Evolutionary conservation across 306 rosid genomes (phyloP).

Genomic region (Trifolium pratense): DNA sequence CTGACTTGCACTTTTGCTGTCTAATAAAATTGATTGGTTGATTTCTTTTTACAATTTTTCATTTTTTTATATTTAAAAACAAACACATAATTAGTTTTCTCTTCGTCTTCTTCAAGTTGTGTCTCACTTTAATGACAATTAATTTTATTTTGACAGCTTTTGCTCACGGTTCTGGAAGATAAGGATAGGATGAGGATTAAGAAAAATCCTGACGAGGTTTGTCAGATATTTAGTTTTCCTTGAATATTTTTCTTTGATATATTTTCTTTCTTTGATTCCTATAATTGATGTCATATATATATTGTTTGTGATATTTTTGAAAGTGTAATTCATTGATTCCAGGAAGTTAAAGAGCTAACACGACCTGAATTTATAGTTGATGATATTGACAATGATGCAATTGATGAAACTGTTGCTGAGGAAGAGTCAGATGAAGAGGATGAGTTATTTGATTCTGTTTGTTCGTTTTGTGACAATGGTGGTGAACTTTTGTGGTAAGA

Average conservation of each 20-base stretch:
- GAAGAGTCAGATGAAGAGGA: conserved; percentile 70
- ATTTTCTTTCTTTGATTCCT: neutral
- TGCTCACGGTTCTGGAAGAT: conserved; percentile 54
- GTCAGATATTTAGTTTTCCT: conserved; percentile 35
- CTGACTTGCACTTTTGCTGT: conserved; percentile 14
- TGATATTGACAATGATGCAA: conserved; percentile 49
- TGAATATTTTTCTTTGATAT: conserved; percentile 9
- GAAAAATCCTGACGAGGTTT: conserved; percentile 66
- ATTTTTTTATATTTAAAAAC: neutral
- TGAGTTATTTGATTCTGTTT: conserved; percentile 78
- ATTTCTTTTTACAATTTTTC: conserved; percentile 25
- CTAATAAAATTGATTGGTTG: neutral
- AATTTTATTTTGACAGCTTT: conserved; percentile 66
- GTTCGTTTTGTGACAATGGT: conserved; percentile 92
- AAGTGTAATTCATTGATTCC: conserved; percentile 39
- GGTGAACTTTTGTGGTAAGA: conserved; percentile 74
- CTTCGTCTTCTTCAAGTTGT: conserved; percentile 1
- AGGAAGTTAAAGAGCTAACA: conserved; percentile 63
- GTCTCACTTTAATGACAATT: conserved; percentile 28
- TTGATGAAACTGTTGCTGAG: conserved; percentile 46
- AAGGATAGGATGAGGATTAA: conserved; percentile 53
- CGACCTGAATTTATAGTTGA: conserved; percentile 76
- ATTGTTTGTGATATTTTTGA: conserved; percentile 30
- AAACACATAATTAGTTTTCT: neutral
- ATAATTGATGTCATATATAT: conserved; percentile 22